Evolutionary conservation across 1,284 basidiomycete species (phyloP), one percentile per base, ranked within the genome.

Genomic region (Xerocomus minutiporus): DNA sequence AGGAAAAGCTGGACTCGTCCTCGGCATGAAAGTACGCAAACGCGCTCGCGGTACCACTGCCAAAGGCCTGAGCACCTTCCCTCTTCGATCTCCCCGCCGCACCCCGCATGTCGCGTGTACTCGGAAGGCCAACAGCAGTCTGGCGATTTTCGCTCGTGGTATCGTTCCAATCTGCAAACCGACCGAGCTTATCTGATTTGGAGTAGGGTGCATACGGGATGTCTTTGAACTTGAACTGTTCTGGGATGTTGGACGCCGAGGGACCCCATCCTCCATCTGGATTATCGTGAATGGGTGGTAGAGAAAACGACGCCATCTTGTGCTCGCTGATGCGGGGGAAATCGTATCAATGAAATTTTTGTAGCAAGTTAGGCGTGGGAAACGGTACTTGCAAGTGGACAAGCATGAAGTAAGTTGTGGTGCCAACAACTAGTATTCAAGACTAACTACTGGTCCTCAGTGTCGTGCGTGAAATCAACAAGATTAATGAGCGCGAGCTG

Each of bases 1-100:
- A 80, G 42, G 92, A 96, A 82, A 99, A 99, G 54, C 87, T 92
- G 28, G 93, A 92, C 74, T 99, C 97, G 69, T 99, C 96, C 72
- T 99, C 96, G 59, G 91, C 94, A 74, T 98, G 95, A 77, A 96
- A 95, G 75, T 97, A 97, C 28, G 93, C 91, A 69, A 98, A 98
- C n/a, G 93, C 93, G 65, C 86, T 95, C 28, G 87, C 86, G 56
- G 88, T 87, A 26, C 88, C 90, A 59, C 91, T 93, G 51, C 85
- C 84, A 66, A 88, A 89, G 9, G 86, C 83, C 59, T 82, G 83
- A 34, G 77, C 75, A 51, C 85, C 82, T 52, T 88, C 84, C 56
- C 84, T 77, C 57, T 83, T 77, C 48, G 83, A 78, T 44, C 80
- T 78, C 45, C 77, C 78, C 52, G 74, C 66, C 13, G 71, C 71